Conservation (phyloP, 352 stramenopile genomes). For the Phytophthora idaei region DNA sequence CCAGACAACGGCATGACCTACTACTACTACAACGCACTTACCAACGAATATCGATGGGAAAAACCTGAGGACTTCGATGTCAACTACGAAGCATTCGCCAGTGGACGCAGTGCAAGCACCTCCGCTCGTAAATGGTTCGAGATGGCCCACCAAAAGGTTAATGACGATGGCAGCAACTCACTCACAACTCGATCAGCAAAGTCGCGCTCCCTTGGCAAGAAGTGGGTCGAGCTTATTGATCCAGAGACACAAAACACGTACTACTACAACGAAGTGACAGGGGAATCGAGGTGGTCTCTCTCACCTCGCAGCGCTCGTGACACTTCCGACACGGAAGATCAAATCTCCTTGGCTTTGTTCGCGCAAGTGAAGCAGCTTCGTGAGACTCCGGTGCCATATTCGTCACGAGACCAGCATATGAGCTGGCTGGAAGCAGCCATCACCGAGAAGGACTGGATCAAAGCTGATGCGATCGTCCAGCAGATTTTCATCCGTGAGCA, state of each 20-base stretch:
- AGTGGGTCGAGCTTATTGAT: slow-evolving; percentile 89
- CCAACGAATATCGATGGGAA: slow-evolving; percentile 82
- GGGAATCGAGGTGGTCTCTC: slow-evolving; percentile 87
- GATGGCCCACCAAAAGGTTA: slow-evolving; percentile 29
- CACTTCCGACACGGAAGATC: slow-evolving; percentile 44
- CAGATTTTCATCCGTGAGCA: slow-evolving; percentile 75
- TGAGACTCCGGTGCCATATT: slow-evolving; percentile 54
- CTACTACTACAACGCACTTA: slow-evolving; percentile 82
- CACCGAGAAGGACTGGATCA: slow-evolving; percentile 60
- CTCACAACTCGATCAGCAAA: slow-evolving; percentile 46
- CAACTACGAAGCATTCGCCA: slow-evolving; percentile 55
- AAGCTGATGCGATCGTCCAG: slow-evolving; percentile 71
- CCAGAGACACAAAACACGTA: slow-evolving; percentile 82
- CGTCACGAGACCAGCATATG: slow-evolving; percentile 64
- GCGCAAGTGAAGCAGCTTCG: slow-evolving; percentile 60
- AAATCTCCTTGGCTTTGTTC: slow-evolving; percentile 67
- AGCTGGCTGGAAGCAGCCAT: slow-evolving; percentile 75
- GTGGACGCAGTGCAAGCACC: slow-evolving; percentile 39
- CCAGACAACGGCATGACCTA: slow-evolving; percentile 50
- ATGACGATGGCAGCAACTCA: slow-evolving; percentile 22
- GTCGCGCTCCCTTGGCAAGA: slow-evolving; percentile 55
- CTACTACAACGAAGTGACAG: slow-evolving; percentile 92
- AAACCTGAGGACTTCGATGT: slow-evolving; percentile 67
- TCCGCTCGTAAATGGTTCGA: slow-evolving; percentile 76
- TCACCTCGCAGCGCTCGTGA: slow-evolving; percentile 74